These are phyloP conservation scores for Jamesozyma piceae DNA, from an alignment of 805 yeast genomes.

Conservation along the genomic window DNA sequence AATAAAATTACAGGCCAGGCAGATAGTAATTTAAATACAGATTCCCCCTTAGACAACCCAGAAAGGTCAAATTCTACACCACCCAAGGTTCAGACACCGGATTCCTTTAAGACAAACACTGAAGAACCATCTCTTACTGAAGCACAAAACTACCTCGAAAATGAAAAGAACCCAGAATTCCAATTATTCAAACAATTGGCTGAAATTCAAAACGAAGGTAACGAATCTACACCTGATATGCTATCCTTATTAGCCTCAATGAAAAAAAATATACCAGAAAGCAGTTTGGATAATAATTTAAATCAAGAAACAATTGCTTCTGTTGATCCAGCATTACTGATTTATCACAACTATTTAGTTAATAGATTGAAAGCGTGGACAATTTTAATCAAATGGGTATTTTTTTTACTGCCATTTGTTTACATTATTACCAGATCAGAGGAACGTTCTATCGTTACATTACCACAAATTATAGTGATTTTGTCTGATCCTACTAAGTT, in stretches of 20 bases:
- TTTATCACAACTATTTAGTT: conserved; percentile 23
- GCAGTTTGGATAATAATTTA: conserved; percentile 1
- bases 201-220: conserved; percentile 13
- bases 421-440: conserved; percentile 19
- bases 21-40: conserved; percentile 31
- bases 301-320: conserved; percentile 6
- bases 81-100: neutral
- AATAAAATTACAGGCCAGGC: conserved; percentile 39
- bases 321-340: conserved; percentile 19
- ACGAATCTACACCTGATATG: conserved; percentile 18
- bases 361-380: conserved; percentile 26
- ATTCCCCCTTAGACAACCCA: conserved; percentile 25
- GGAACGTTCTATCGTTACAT: conserved; percentile 2
- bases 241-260: conserved; percentile 18
- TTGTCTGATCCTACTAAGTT: conserved; percentile 23
- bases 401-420: conserved; percentile 24
- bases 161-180: conserved; percentile 14
- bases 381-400: conserved; percentile 26
- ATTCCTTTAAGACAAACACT: neutral
- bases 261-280: conserved; percentile 8
- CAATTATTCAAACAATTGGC: conserved; percentile 25
- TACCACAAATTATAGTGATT: conserved; percentile 3
- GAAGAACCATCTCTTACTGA: neutral
- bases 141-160: neutral
- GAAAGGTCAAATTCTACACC: neutral